Evolutionary conservation across 345 rosid genomes (phyloP), one percentile per base, ranked within the genome.

Genomic region (Euphorbia tirucalli): DNA sequence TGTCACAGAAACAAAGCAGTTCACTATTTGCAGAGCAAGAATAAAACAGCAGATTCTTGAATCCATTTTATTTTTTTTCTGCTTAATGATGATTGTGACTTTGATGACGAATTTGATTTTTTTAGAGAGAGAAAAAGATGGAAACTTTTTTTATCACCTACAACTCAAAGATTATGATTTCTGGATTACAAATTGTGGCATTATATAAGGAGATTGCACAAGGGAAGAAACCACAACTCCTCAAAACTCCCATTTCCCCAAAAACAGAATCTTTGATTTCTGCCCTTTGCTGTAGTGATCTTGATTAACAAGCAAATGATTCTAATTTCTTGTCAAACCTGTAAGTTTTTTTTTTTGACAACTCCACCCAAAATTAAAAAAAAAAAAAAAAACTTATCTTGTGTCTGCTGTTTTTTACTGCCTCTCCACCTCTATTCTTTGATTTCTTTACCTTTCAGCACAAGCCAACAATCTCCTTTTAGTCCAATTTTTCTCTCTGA

Each of bases 11-110:
- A 75, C 76, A 84, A 80, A 83, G 58, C 44, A 41, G 44, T 77
- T 78, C 80, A 70, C 76, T 31, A 83, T 65, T 46, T 84, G 90
- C 79, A 87, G 77, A 66, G 75, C 70, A 62, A 85, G 37, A 4
- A 86, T 37, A 60, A 81, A 56, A 71, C 73, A 79, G 30, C 80
- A 70, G 49, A 74, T 65, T 63, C 69, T 73, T 75, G 79, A 80
- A 66, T 74, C 71, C 89, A 82, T 79, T 65, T 37, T 79, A 65
- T 37, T 22, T 7, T 7, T 24, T 68, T 65, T 75, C 70, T 77
- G 79, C 37, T 7, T 7, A 43, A 70, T 65, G 77, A 72, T 77
- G 79, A 70, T 66, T 68, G 46, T 54, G 68, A 37, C 57, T 41
- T 60, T 31, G 50, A n/a, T n/a, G n/a, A n/a, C n/a, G n/a, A n/a